Percentiles rank a stretch among this genome's conserved stretches.
Conservation (phyloP, 208 protist species). For the Wallacemonas sp. region DNA sequence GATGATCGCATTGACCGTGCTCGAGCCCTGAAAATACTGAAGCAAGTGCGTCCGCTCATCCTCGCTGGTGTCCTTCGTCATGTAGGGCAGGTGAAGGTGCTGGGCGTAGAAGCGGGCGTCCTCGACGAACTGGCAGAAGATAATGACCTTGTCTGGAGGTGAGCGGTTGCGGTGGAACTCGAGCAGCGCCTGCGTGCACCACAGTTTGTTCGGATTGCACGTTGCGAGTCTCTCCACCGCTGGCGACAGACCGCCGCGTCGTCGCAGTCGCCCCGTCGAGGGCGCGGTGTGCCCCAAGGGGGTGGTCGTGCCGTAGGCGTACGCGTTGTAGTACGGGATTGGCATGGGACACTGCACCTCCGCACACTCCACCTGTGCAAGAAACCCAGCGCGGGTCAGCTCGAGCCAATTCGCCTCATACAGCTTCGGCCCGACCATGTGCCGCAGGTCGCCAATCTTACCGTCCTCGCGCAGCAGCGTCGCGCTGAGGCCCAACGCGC, state of each 20-base stretch:
- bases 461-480: conserved; percentile 98
- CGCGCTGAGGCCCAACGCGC: conserved; percentile 98
- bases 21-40: conserved; percentile 83
- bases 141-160: conserved; percentile 91
- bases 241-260: conserved; percentile 1
- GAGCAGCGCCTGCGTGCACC: conserved; percentile 93
- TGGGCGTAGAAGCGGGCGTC: conserved; percentile 84
- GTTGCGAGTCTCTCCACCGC: conserved; percentile 36
- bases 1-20: conserved; percentile 94
- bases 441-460: conserved; percentile 96
- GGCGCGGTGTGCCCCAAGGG: conserved; percentile 28
- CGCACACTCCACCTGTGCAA: conserved; percentile 97
- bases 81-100: conserved; percentile 85
- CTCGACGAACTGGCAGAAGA: conserved; percentile 90
- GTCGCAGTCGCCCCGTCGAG: neutral
- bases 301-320: conserved; percentile 24
- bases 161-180: conserved; percentile 94
- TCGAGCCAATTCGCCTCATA: conserved; percentile 99
- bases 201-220: conserved; percentile 93
- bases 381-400: conserved; percentile 93
- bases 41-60: conserved; percentile 80
- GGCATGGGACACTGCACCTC: conserved; percentile 98
- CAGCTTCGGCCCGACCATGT: conserved; percentile 99
- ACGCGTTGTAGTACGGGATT: conserved; percentile 57
- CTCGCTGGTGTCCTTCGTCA: conserved; percentile 84